Evolutionary conservation across 306 rosid genomes (phyloP).

Genomic region (Vigna nakashimae): DNA sequence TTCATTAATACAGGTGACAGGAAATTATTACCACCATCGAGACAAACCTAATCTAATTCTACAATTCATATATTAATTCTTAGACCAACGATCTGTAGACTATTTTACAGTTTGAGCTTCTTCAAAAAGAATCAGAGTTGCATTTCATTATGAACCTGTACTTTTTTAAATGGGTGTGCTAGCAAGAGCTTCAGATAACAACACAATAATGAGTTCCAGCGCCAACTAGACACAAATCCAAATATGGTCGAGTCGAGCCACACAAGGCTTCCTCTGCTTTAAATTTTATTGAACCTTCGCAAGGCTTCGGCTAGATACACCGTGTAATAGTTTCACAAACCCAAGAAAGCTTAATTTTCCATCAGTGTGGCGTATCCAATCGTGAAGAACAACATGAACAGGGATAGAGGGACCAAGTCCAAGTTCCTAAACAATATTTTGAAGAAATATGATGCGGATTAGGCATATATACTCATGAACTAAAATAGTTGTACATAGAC

Average conservation of each 20-base stretch:
- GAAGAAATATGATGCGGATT: slow-evolving; percentile 8
- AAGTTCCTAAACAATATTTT: slow-evolving; percentile 71
- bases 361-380: slow-evolving; percentile 98
- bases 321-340: slow-evolving; percentile 87
- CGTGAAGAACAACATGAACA: slow-evolving; percentile 89
- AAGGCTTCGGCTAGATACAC: slow-evolving; percentile 79
- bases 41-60: slow-evolving; percentile 66
- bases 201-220: slow-evolving; percentile 40
- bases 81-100: slow-evolving; percentile 44
- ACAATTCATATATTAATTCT: slow-evolving; percentile 51
- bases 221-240: slow-evolving; percentile 38
- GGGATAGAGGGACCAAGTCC: slow-evolving; percentile 99
- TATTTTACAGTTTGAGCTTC: slow-evolving; percentile 48
- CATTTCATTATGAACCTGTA: slow-evolving; percentile 43
- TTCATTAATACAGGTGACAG: slow-evolving; percentile 40
- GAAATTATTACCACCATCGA: slow-evolving; percentile 50
- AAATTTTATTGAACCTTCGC: slow-evolving; percentile 69
- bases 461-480: slow-evolving; percentile 20
- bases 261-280: slow-evolving; percentile 19
- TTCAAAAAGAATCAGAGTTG: slow-evolving; percentile 50
- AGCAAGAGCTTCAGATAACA: slow-evolving; percentile 43
- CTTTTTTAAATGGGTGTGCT: slow-evolving; percentile 34
- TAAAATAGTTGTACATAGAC: no score
- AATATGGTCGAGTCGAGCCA: slow-evolving; percentile 36
- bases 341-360: slow-evolving; percentile 98